phyloP scores from a whole-genome alignment of 2,329 filamentous ascomycete species.

The Arachnomyces sp. region DNA sequence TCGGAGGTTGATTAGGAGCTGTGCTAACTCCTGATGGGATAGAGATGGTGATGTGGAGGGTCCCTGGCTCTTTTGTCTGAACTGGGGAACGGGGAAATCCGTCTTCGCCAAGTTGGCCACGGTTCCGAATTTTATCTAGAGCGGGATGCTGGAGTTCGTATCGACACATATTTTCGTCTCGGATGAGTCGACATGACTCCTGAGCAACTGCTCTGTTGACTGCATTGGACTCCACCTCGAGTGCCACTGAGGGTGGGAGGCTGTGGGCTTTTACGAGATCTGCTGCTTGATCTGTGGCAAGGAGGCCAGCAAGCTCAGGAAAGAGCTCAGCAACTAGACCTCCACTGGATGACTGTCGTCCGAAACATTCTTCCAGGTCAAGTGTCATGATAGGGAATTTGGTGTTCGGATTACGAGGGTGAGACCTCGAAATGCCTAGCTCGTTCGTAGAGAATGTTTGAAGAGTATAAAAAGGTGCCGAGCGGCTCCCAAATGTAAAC shows the following conservation, averaged over 20 bases:
- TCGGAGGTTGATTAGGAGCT: conserved; percentile 22
- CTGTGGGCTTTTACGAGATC: conserved; percentile 33
- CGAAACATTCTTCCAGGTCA: conserved; percentile 30
- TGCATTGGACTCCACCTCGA: conserved; percentile 37
- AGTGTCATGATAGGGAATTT: conserved; percentile 38
- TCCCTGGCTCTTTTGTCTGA: conserved; percentile 23
- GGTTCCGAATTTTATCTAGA: conserved; percentile 21
- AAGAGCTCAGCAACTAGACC: conserved; percentile 40
- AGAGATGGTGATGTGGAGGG: conserved; percentile 36
- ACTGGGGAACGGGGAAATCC: conserved; percentile 28
- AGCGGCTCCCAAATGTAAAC: conserved; percentile 36
- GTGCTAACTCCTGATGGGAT: conserved; percentile 21
- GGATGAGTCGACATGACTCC: conserved; percentile 40
- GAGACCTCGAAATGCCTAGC: conserved; percentile 34
- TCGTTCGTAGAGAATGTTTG: conserved; percentile 36
- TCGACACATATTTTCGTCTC: conserved; percentile 32
- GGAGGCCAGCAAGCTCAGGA: conserved; percentile 42
- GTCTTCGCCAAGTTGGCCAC: conserved; percentile 26
- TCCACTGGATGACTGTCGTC: conserved; percentile 33
- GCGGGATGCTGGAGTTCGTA: conserved; percentile 43
- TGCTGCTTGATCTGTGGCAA: conserved; percentile 40
- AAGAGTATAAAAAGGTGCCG: conserved; percentile 39
- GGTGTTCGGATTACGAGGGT: conserved; percentile 32
- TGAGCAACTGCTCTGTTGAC: conserved; percentile 37
- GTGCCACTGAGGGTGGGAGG: conserved; percentile 33